phyloP scores from a whole-genome alignment of 2,329 filamentous ascomycete species.

The Phoma sp. region DNA sequence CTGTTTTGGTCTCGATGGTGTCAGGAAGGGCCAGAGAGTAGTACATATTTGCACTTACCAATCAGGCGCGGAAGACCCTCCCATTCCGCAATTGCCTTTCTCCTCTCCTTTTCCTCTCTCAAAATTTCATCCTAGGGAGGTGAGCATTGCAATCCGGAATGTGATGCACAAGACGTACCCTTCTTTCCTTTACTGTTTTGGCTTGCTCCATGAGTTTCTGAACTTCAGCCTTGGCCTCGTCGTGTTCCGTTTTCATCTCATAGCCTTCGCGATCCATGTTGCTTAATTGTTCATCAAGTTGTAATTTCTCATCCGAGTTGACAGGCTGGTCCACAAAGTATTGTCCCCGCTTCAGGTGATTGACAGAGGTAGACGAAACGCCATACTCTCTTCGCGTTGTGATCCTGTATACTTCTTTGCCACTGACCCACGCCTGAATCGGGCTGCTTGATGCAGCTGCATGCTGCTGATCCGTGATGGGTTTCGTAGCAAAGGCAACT shows the following conservation, averaged over 20 bases:
- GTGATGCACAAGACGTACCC: constrained; percentile 2
- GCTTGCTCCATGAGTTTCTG: constrained; percentile 20
- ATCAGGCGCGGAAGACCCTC: constrained; percentile 74
- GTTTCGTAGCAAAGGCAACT: constrained; percentile 69
- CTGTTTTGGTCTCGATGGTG: constrained; percentile 51
- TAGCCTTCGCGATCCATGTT: constrained; percentile 50
- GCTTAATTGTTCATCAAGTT: constrained; percentile 63
- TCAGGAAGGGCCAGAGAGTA: constrained; percentile 26
- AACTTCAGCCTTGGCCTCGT: constrained; percentile 25
- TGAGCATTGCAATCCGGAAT: neutral
- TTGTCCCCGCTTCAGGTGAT: constrained; percentile 65
- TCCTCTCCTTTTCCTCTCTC: constrained; percentile 70
- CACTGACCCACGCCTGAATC: constrained; percentile 75
- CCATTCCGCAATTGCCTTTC: constrained; percentile 71
- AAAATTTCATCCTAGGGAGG: constrained; percentile 51
- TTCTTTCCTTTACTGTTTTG: constrained; percentile 13
- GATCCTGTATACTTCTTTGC: constrained; percentile 63
- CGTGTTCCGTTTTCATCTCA: constrained; percentile 41
- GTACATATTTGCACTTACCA: constrained; percentile 57
- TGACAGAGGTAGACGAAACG: constrained; percentile 73
- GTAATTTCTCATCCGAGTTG: constrained; percentile 69
- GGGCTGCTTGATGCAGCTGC: constrained; percentile 66
- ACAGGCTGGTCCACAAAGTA: constrained; percentile 82
- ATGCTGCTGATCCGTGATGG: constrained; percentile 73
- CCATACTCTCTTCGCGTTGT: constrained; percentile 82